These are phyloP conservation scores for Auricularia sp. DNA, from an alignment of 768 basidiomycete species.

Conservation along the genomic window DNA sequence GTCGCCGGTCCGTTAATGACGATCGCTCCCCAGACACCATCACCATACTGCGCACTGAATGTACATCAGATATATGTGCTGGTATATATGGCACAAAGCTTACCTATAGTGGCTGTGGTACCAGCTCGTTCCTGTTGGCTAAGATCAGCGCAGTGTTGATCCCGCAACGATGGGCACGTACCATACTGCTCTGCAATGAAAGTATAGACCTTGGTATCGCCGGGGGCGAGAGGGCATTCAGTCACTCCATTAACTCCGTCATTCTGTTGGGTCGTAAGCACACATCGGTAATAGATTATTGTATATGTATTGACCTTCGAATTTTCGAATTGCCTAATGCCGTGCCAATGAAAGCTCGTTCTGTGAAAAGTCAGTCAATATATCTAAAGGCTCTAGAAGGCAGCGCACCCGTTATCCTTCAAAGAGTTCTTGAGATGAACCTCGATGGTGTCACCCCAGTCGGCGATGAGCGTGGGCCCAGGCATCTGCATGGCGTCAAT, in stretches of 20 bases:
- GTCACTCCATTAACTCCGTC: not conserved
- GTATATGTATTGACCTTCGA: not conserved
- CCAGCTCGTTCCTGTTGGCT: not conserved
- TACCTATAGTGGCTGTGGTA: not conserved
- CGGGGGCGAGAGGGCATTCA: not conserved
- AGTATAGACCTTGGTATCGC: not conserved
- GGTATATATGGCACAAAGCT: not conserved
- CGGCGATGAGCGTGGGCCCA: not conserved
- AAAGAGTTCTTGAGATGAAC: not conserved
- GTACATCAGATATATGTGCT: not conserved
- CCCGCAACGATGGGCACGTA: not conserved
- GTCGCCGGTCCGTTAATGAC: not conserved
- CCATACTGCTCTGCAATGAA: constrained; percentile 1
- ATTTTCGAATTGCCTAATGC: not conserved
- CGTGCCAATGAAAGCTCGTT: constrained; percentile 2
- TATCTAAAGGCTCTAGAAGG: not conserved
- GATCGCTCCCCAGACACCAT: not conserved
- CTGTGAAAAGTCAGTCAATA: not conserved
- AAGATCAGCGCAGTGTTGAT: not conserved
- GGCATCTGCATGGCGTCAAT: not conserved
- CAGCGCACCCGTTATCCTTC: not conserved
- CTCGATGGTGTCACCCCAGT: constrained; percentile 1
- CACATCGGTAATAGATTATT: no score
- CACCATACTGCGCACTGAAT: not conserved
- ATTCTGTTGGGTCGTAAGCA: not conserved